phyloP scores from a whole-genome alignment of 495 filamentous ascomycete species.

The Lichina pygmaea region DNA sequence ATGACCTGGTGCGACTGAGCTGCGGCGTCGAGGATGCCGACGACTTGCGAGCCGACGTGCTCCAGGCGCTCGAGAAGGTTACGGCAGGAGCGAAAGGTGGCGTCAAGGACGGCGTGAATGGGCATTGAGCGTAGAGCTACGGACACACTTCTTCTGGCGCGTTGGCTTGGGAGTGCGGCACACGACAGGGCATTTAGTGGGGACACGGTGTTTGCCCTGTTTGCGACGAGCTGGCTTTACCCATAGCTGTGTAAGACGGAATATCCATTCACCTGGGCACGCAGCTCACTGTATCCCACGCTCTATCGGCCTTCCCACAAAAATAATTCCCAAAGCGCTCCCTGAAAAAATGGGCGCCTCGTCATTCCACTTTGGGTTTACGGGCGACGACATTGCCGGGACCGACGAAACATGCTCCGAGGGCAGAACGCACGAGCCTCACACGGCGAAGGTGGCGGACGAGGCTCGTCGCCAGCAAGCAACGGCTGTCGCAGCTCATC shows the following conservation, averaged over 20 bases:
- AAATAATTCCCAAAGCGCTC: too few relatives aligned
- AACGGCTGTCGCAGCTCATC: too few relatives aligned
- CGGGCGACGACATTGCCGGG: conserved; percentile 48
- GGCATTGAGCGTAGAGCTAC: background rate
- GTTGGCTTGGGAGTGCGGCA: too few relatives aligned
- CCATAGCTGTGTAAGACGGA: too few relatives aligned
- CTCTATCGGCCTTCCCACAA: too few relatives aligned
- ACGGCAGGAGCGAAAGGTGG: conserved; percentile 23
- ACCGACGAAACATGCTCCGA: too few relatives aligned
- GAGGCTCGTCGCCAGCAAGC: too few relatives aligned
- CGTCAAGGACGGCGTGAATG: conserved; percentile 2
- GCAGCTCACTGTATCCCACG: too few relatives aligned
- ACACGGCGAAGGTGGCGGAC: too few relatives aligned
- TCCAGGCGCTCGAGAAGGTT: conserved; percentile 58
- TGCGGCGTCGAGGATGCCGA: conserved; percentile 81
- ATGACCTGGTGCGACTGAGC: conserved; percentile 84
- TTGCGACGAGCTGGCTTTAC: background rate
- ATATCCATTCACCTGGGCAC: too few relatives aligned
- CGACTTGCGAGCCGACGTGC: conserved; percentile 61
- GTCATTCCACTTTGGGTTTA: conserved; percentile 56
- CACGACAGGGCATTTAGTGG: background rate
- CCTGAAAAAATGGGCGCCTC: too few relatives aligned
- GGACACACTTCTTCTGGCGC: background rate
- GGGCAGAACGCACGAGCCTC: too few relatives aligned
- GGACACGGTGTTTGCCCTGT: background rate